Percentiles rank a stretch among this genome's conserved stretches.
Evolutionary conservation across 2,329 filamentous ascomycete genomes (phyloP).

Genomic region (Periconia macrospinosa): DNA sequence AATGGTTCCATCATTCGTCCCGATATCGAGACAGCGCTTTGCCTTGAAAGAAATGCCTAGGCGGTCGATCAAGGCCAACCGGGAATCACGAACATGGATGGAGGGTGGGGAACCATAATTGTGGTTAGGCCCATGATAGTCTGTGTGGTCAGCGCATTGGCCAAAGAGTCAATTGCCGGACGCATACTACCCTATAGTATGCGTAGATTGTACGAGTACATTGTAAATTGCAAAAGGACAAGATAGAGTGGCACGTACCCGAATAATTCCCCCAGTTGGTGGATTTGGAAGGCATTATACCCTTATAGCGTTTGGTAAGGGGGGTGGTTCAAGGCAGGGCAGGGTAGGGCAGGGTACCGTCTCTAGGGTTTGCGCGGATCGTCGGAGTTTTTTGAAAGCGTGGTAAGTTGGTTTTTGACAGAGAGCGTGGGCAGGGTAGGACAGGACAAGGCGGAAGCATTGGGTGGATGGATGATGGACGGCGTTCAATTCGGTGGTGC

Average conservation of each 20-base stretch:
- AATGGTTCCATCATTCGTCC: constrained; percentile 44
- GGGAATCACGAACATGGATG: constrained; percentile 41
- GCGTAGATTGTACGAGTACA: constrained; percentile 2
- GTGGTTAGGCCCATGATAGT: constrained; percentile 42
- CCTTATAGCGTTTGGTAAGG: not conserved
- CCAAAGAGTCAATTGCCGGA: constrained; percentile 19
- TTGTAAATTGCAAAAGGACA: constrained; percentile 12
- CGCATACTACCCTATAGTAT: not conserved
- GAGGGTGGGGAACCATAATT: constrained; percentile 33
- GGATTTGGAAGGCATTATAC: constrained; percentile 22
- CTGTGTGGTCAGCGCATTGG: constrained; percentile 26
- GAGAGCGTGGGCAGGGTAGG: not conserved
- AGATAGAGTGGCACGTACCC: constrained; percentile 20
- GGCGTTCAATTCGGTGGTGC: no score
- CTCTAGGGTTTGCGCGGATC: not conserved
- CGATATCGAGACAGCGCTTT: constrained; percentile 43
- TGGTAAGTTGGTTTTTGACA: not conserved
- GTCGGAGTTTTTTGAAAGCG: constrained; percentile 8
- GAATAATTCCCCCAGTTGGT: constrained; percentile 39
- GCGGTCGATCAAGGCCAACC: constrained; percentile 35
- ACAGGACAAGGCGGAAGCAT: not conserved
- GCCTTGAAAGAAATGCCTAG: constrained; percentile 36
- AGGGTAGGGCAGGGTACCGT: not conserved
- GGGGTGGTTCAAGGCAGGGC: not conserved
- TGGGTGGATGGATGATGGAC: no score